Evolutionary conservation across 2,329 filamentous ascomycete genomes (phyloP).

Genomic region (Penicillium capsulatum): DNA sequence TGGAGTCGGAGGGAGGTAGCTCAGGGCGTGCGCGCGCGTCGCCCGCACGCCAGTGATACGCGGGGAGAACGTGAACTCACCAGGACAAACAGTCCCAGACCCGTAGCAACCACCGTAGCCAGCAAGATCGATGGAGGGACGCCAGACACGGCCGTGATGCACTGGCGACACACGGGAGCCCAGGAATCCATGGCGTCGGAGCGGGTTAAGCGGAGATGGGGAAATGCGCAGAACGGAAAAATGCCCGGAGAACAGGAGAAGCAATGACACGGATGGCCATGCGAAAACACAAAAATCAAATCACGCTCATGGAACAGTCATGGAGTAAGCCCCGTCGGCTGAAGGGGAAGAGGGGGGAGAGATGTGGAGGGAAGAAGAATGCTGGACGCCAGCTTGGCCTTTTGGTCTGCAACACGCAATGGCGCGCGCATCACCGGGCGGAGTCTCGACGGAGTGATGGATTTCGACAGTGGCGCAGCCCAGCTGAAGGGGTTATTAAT

Average conservation of each 20-base stretch:
- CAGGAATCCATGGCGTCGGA: conserved; percentile 27
- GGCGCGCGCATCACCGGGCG: conserved; percentile 13
- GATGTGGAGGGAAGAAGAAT: conserved; percentile 6
- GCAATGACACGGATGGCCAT: conserved; percentile 14
- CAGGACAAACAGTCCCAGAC: conserved; percentile 31
- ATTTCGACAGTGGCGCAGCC: no score
- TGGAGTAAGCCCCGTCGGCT: background rate
- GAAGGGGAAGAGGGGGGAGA: conserved; percentile 1
- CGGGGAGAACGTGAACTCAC: conserved; percentile 24
- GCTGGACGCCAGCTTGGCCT: conserved; percentile 26
- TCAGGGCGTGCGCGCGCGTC: no score
- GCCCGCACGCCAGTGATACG: conserved; percentile 1
- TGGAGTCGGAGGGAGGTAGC: no score
- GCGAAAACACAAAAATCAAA: conserved; percentile 2
- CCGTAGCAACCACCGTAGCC: conserved; percentile 26
- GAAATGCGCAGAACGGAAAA: conserved; percentile 9
- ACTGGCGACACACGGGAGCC: conserved; percentile 31
- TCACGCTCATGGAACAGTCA: background rate
- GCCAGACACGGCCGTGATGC: conserved; percentile 26
- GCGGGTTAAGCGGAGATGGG: conserved; percentile 6
- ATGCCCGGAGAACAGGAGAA: conserved; percentile 11
- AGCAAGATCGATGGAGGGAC: conserved; percentile 31
- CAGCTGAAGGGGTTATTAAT: no score
- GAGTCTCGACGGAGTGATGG: conserved; percentile 1
- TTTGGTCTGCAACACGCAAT: conserved; percentile 22